Conservation (phyloP, 2,329 filamentous ascomycete species). For the Thielaviopsis euricoi region DNA sequence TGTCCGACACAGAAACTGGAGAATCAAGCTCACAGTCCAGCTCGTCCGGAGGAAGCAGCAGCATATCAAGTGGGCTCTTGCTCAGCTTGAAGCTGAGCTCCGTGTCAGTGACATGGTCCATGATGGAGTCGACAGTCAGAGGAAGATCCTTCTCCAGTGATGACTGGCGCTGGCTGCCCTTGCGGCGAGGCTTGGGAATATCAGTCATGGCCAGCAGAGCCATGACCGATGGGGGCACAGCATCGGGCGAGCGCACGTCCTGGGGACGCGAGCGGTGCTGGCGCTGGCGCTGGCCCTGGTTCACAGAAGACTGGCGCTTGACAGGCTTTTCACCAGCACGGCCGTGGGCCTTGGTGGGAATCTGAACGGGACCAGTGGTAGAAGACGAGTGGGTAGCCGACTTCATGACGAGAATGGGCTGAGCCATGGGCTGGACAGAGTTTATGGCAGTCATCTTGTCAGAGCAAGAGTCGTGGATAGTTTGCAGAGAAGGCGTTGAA, state of each 20-base stretch:
- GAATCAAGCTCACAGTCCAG: conserved; percentile 29
- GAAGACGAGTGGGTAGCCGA: conserved; percentile 10
- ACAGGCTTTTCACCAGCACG: not conserved
- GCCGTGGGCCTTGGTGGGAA: conserved; percentile 24
- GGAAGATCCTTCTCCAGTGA: conserved; percentile 32
- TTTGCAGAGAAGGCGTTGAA: not conserved
- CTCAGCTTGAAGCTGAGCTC: conserved; percentile 37
- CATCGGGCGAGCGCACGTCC: conserved; percentile 33
- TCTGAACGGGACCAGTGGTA: conserved; percentile 36
- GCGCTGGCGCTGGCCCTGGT: conserved; percentile 22
- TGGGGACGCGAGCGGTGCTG: conserved; percentile 22
- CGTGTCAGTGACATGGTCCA: conserved; percentile 7
- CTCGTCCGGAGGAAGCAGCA: conserved; percentile 45
- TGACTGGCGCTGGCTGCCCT: conserved; percentile 24
- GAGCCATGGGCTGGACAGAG: not conserved
- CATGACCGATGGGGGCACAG: conserved; percentile 41
- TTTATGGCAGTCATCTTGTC: conserved; percentile 3
- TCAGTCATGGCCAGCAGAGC: conserved; percentile 44
- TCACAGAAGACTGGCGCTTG: conserved; percentile 17
- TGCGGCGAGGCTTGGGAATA: conserved; percentile 32
- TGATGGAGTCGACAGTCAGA: conserved; percentile 8
- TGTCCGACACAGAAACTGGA: conserved; percentile 26
- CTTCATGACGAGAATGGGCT: conserved; percentile 7
- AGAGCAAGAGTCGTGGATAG: not conserved
- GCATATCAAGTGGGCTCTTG: conserved; percentile 39